A percentile compares a stretch with the other conserved stretches of the same genome.
Evolutionary conservation across 2,329 filamentous ascomycete genomes (phyloP).

Genomic region (Claviceps pazoutovae): DNA sequence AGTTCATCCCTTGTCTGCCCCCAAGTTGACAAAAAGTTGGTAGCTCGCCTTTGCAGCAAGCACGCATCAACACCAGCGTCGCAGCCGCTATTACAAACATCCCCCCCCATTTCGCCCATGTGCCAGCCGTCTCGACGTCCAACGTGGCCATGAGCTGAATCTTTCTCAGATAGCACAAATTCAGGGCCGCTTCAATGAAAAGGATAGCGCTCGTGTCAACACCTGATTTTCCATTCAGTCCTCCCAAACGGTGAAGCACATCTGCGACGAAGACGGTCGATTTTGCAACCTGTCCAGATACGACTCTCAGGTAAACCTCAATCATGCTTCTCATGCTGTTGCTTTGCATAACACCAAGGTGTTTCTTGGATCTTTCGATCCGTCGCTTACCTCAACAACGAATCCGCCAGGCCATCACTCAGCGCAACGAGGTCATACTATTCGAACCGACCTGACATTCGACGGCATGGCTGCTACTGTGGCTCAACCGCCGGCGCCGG

Average conservation of each 20-base stretch:
- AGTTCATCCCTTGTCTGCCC: background rate
- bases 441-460: background rate
- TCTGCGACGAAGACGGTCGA: background rate
- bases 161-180: conserved; percentile 5
- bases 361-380: background rate
- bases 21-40: background rate
- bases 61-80: background rate
- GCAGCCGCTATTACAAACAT: background rate
- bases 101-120: background rate
- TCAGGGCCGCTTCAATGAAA: background rate
- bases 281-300: background rate
- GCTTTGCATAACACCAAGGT: background rate
- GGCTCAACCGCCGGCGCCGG: conserved; percentile 16
- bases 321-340: background rate
- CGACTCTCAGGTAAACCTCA: background rate
- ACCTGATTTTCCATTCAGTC: background rate
- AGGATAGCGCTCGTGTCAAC: background rate
- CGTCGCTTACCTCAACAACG: background rate
- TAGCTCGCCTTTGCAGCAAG: background rate
- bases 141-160: conserved; percentile 3
- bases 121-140: background rate
- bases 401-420: background rate
- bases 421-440: background rate
- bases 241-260: background rate
- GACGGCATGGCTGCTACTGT: conserved; percentile 19